Percentiles rank a stretch among this genome's conserved stretches.
Evolutionary conservation across 371 early-diverging fungal genomes (phyloP).

Genomic region (Rhizomucor pusillus): DNA sequence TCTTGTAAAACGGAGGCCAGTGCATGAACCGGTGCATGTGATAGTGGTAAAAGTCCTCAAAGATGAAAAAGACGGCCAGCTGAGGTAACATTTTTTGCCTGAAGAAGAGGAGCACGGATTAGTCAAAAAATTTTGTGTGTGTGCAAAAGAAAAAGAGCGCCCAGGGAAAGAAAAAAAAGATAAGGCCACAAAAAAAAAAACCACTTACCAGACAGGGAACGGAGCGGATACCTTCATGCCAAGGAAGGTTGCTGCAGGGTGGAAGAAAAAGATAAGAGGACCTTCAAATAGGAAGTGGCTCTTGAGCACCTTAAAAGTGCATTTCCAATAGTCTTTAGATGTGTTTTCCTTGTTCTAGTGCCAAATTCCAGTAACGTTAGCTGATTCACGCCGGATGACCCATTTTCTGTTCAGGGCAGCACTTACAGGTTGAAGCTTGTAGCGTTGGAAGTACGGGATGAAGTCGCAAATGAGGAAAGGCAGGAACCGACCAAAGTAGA

Average conservation of each 20-base stretch:
- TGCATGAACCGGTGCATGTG: constrained; percentile 85
- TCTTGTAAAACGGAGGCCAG: constrained; percentile 83
- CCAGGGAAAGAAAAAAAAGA: too few species aligned
- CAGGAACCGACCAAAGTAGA: constrained; percentile 77
- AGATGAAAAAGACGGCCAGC: constrained; percentile 71
- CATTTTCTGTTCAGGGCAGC: not conserved
- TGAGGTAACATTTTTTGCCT: constrained; percentile 44
- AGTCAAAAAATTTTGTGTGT: not conserved
- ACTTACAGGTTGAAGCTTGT: constrained; percentile 33
- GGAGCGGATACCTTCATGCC: constrained; percentile 86
- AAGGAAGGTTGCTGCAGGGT: constrained; percentile 76
- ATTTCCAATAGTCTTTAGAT: constrained; percentile 69
- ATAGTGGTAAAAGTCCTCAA: constrained; percentile 84
- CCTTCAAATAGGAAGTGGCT: constrained; percentile 77
- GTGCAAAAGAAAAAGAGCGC: not conserved
- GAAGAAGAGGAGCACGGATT: not conserved
- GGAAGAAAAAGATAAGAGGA: constrained; percentile 84
- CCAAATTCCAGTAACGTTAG: not conserved
- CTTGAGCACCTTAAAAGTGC: constrained; percentile 67
- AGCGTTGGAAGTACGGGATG: constrained; percentile 23
- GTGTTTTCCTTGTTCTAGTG: constrained; percentile 68
- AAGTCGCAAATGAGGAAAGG: constrained; percentile 65
- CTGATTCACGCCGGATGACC: not conserved
- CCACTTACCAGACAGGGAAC: constrained; percentile 74
- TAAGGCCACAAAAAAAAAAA: too few species aligned